These are phyloP conservation scores for Paraconiothyrium sp. DNA, from an alignment of 2,329 filamentous ascomycete species.

Conservation along the genomic window DNA sequence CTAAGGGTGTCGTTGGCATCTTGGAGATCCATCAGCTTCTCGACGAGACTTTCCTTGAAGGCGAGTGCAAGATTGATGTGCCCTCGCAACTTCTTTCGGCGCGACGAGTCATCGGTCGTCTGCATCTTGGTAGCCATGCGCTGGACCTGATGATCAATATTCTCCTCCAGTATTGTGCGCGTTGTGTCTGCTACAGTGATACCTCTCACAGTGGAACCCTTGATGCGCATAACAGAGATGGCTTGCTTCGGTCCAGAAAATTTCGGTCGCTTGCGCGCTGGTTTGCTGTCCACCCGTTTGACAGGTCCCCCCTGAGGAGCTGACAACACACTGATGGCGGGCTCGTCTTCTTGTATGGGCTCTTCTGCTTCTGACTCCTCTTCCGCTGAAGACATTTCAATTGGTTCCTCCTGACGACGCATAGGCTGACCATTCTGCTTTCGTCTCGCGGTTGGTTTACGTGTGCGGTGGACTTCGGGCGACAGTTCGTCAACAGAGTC, in stretches of 20 bases:
- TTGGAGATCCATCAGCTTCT: conserved; percentile 61
- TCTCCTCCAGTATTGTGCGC: conserved; percentile 61
- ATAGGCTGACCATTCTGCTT: neutral
- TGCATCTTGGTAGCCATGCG: conserved; percentile 52
- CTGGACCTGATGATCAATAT: conserved; percentile 56
- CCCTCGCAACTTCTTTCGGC: conserved; percentile 52
- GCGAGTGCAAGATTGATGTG: conserved; percentile 59
- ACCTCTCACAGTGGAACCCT: conserved; percentile 43
- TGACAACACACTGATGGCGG: conserved; percentile 20
- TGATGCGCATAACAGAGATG: conserved; percentile 50
- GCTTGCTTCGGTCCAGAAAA: conserved; percentile 39
- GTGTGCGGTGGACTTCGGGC: conserved; percentile 23
- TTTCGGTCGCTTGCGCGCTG: conserved; percentile 41
- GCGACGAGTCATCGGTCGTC: conserved; percentile 51
- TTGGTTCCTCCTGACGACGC: conserved; percentile 11
- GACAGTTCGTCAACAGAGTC: conserved; percentile 33
- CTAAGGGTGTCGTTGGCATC: conserved; percentile 62
- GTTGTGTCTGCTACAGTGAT: conserved; percentile 64
- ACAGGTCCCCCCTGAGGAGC: conserved; percentile 19
- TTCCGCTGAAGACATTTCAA: conserved; percentile 32
- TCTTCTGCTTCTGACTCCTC: conserved; percentile 30
- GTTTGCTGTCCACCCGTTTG: conserved; percentile 31
- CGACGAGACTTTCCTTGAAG: conserved; percentile 59
- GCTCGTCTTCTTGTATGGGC: conserved; percentile 27
- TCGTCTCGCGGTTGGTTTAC: conserved; percentile 13